Conservation (phyloP, 768 basidiomycete genomes). For the Galerina marginata region DNA sequence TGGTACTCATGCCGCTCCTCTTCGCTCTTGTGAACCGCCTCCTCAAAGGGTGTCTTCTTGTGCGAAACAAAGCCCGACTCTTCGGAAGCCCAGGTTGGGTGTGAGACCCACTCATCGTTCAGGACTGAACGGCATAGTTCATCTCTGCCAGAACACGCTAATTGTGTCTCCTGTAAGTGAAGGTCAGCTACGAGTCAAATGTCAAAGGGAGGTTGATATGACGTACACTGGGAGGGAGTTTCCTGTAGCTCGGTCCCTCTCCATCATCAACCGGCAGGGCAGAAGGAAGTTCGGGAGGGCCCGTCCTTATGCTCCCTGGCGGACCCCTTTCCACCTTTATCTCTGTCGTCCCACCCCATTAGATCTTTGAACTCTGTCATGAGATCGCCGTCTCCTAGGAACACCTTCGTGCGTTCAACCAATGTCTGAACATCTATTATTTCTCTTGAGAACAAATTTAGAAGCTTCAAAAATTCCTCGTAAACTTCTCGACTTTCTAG, state of each 20-base stretch:
- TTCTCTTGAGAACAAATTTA: conserved; percentile 89
- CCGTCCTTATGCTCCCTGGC: conserved; percentile 77
- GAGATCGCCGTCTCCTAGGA: conserved; percentile 83
- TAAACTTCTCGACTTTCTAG: conserved; percentile 78
- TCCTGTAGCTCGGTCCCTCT: conserved; percentile 93
- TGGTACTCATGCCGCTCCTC: conserved; percentile 99
- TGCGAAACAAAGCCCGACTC: conserved; percentile 93
- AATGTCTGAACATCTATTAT: conserved; percentile 87
- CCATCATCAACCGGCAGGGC: conserved; percentile 83
- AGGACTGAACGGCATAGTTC: conserved; percentile 94
- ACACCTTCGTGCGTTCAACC: conserved; percentile 78
- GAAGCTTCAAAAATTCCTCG: conserved; percentile 94
- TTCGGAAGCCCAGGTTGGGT: conserved; percentile 98
- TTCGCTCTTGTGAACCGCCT: conserved; percentile 94
- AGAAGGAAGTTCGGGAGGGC: conserved; percentile 70
- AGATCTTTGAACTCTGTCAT: conserved; percentile 86
- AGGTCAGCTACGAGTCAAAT: conserved; percentile 8
- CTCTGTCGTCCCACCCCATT: conserved; percentile 78
- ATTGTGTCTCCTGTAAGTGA: conserved; percentile 71
- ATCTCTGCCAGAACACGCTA: conserved; percentile 95
- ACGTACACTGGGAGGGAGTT: conserved; percentile 86
- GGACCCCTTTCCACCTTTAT: conserved; percentile 69
- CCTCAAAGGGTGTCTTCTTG: conserved; percentile 97
- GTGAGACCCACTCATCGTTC: conserved; percentile 98
- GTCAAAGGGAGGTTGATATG: not conserved